Base-by-base conservation (phyloP, 2,329 filamentous ascomycete genomes). In the Aotearoamyces nothofagi region DNA sequence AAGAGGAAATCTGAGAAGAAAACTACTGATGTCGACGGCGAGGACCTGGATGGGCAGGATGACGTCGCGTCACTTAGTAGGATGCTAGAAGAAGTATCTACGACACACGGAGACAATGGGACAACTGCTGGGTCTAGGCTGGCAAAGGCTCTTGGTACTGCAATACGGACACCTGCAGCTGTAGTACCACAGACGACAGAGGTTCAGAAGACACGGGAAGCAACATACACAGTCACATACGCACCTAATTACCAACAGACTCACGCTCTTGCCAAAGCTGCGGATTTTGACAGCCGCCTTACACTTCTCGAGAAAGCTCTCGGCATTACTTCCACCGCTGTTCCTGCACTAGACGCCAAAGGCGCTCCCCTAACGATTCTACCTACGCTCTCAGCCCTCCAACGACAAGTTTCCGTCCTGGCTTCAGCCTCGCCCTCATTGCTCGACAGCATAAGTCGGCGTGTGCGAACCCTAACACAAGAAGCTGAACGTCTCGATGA, bases 211-310 rank as follows among this genome's bases (percentile, higher is more conserved):
- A n/a, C 24, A 11, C 10, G 11, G 13, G 24, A 15, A 15, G 55
- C 66, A 19, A 75, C 67, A 17, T 78, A 77, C 42, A 76, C 69
- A 1, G 56, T 77, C 27, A 74, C 69, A 16, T 77, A 77, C 40
- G 64, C 69, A 17, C 75, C 60, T 24, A 64, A 54, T 27, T 80
- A 73, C 39, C 68, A 76, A 41, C 65, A 77, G 46, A 74, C 62
- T 22, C 77, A 82, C 44, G 70, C 77, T 15, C 61, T 94, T 19
- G 71, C 75, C 17, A 80, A 84, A 51, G 78, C 82, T 5, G 81
- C 86, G 14, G 79, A 90, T 37, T 94, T 98, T 44, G 87, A 96
- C 48, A 66, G 70, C 16, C 72, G 90, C 4, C 68, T 98, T 12
- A 60, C 77, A 3, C 59, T 78, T 16, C 60, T 98, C 26, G 90